These are phyloP conservation scores for Aspergillus japonicus DNA, from an alignment of 2,329 filamentous ascomycete genomes.

Conservation along the genomic window DNA sequence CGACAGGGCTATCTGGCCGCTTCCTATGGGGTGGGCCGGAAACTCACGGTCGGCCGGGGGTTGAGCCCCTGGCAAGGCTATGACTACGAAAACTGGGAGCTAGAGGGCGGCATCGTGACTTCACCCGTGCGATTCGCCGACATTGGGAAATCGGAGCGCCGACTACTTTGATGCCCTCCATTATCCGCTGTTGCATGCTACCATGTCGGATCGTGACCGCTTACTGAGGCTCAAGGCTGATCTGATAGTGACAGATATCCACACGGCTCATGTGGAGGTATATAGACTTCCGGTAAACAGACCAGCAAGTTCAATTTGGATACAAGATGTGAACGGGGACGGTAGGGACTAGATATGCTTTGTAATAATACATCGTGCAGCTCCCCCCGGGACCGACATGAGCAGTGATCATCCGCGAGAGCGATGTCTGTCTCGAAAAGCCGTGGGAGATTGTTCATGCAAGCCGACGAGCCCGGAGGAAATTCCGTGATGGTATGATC, in stretches of 20 bases:
- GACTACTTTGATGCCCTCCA: conserved; percentile 5
- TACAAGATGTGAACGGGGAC: neutral
- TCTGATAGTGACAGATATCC: neutral
- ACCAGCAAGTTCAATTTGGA: neutral
- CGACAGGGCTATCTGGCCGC: conserved; percentile 57
- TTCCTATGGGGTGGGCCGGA: conserved; percentile 38
- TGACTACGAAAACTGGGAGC: conserved; percentile 24
- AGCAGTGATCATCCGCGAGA: neutral
- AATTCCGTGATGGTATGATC: neutral
- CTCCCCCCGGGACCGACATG: neutral
- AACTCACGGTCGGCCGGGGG: conserved; percentile 17
- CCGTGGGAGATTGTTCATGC: neutral
- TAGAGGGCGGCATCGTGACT: conserved; percentile 33
- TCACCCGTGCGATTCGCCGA: conserved; percentile 24
- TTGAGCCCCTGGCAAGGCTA: conserved; percentile 23
- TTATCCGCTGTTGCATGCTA: neutral
- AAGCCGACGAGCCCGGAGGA: neutral
- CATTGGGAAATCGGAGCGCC: conserved; percentile 8
- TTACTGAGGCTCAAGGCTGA: neutral
- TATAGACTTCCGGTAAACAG: neutral
- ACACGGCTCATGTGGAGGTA: neutral
- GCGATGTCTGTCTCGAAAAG: neutral
- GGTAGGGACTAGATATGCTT: neutral
- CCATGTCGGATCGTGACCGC: neutral
- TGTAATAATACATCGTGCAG: neutral